Conservation (phyloP, 768 basidiomycete species). For the Collybiopsis luxurians region DNA sequence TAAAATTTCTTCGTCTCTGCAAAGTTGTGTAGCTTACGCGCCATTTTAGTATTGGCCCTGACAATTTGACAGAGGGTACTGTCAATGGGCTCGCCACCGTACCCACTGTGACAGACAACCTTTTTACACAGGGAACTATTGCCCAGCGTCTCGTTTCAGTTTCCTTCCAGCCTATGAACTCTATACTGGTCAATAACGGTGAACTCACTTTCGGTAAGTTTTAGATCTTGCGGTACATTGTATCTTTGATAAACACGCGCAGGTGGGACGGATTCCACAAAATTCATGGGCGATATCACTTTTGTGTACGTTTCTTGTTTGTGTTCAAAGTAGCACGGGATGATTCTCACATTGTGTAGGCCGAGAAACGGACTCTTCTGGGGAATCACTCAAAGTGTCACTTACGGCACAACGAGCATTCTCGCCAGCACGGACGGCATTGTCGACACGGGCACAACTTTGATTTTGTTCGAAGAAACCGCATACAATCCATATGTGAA, state of each 20-base stretch:
- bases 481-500: slow-evolving; percentile 41
- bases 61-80: slow-evolving; percentile 46
- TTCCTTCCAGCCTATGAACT: slow-evolving; percentile 49
- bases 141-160: slow-evolving; percentile 40
- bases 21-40: too few species aligned
- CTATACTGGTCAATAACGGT: slow-evolving; percentile 35
- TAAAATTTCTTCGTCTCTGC: too few species aligned
- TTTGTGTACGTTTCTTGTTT: slow-evolving; percentile 18
- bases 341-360: too few species aligned
- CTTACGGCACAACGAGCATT: slow-evolving; percentile 47
- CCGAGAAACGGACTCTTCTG: slow-evolving; percentile 41
- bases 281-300: slow-evolving; percentile 22
- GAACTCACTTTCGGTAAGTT: slow-evolving; percentile 48
- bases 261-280: slow-evolving; percentile 24
- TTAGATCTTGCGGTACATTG: too few species aligned
- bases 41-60: slow-evolving; percentile 53
- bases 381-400: slow-evolving; percentile 59
- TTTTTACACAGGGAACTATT: slow-evolving; percentile 40
- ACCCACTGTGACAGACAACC: slow-evolving; percentile 59
- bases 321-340: not conserved
- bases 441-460: slow-evolving; percentile 58
- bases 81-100: slow-evolving; percentile 28
- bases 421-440: slow-evolving; percentile 50
- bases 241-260: too few species aligned
- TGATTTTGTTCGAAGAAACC: slow-evolving; percentile 47